Evolutionary conservation across 192 early-diverging fungal genomes (phyloP), one percentile per base, ranked within the genome.

Genomic region (Martensiomyces pterosporus): DNA sequence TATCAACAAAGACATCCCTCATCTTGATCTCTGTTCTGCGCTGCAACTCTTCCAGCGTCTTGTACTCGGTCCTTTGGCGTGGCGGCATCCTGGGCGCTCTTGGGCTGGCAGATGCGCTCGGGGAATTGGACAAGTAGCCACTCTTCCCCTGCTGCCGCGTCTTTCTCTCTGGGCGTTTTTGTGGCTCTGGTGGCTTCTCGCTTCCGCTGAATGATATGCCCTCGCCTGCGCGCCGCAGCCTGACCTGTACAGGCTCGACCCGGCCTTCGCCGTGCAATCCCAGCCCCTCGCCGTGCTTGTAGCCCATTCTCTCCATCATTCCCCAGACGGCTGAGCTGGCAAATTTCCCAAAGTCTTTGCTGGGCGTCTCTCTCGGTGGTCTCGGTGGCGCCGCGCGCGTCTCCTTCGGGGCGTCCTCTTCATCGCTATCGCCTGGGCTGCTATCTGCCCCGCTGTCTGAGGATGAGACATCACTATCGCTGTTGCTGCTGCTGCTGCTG

Each of bases 251-350:
- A 4, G 96, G 96, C 39, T 92, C 86, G 3, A 90, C 77, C 16
- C 94, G 94, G 49, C 96, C 96, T 35, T 74, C 67, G 4, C 91
- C 89, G 6, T 85, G 83, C 37, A 75, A 75, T 1, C 96, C 96
- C n/a, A 98, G 70, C 50, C 94, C 93, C 70, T 89, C 76, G 13
- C 96, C 96, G 18, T 69, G 73, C 53, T 79, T 79, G 81, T 88
- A 98, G 24, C 94, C 94, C 88, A 93, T 91, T 52, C 87, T 90
- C 41, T 83, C 67, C 78, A 98, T 76, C 82, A 94, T 83, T 25
- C 82, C 83, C 59, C 84, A 71, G 35, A 88, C 90, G 4, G 81
- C 80, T 40, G 82, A 77, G 23, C 79, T 81, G 15, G 85, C 85
- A 56, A 93, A 97, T 35, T 81, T 82, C 9, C 80, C 92, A 85